Conservation (phyloP, 2,329 filamentous ascomycete species). For the Zymoseptoria brevis region DNA sequence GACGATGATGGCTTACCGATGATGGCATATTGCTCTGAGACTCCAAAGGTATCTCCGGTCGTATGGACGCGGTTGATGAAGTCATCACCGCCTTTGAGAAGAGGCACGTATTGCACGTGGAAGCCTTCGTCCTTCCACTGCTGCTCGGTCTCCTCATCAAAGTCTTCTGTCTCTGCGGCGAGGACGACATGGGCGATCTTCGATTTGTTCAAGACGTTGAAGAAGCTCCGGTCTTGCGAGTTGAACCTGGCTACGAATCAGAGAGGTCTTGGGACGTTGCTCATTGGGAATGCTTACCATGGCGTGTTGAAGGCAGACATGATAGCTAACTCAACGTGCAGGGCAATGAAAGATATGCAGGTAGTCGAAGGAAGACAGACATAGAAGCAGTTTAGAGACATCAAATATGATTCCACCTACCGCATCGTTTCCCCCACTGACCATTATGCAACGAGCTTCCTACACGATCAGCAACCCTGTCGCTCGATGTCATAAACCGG, state of each 20-base stretch:
- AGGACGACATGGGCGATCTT: constrained; percentile 42
- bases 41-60: constrained; percentile 48
- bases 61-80: constrained; percentile 42
- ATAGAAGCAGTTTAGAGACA: not conserved
- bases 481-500: not conserved
- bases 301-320: constrained; percentile 28
- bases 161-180: constrained; percentile 46
- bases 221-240: constrained; percentile 26
- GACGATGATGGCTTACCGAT: constrained; percentile 40
- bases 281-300: constrained; percentile 14
- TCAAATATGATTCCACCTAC: not conserved
- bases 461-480: not conserved
- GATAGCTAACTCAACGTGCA: not conserved
- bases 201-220: constrained; percentile 32
- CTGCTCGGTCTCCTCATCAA: constrained; percentile 46
- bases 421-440: not conserved
- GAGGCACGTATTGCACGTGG: constrained; percentile 48
- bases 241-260: constrained; percentile 17
- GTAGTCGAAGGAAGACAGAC: not conserved
- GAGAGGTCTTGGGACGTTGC: too few relatives aligned
- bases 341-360: not conserved
- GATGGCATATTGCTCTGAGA: constrained; percentile 54
- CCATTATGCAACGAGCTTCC: not conserved
- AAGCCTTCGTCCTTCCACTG: constrained; percentile 56
- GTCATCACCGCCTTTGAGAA: constrained; percentile 41